phyloP scores from a whole-genome alignment of 805 yeast species.

The Wilhelminamyces savonicus region DNA sequence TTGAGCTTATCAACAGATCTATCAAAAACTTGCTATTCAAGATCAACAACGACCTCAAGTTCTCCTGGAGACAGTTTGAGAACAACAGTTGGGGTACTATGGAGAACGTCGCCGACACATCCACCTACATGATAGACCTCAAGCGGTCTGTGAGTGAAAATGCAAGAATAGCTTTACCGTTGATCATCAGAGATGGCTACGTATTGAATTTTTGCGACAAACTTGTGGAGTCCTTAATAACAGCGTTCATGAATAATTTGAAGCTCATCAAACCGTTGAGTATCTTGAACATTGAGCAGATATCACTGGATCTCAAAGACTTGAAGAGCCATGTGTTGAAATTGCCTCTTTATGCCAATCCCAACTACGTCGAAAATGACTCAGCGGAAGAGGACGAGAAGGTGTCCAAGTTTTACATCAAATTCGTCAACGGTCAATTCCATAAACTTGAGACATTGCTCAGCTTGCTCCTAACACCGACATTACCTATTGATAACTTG shows the following conservation, averaged over 20 bases:
- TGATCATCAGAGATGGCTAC: conserved; percentile 64
- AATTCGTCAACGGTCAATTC: conserved; percentile 39
- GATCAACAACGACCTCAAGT: conserved; percentile 53
- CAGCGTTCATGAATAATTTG: conserved; percentile 51
- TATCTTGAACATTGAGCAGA: conserved; percentile 60
- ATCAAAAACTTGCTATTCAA: conserved; percentile 51
- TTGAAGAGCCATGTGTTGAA: conserved; percentile 49
- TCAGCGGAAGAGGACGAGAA: conserved; percentile 8
- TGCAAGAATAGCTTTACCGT: conserved; percentile 44
- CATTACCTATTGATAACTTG: conserved; percentile 55
- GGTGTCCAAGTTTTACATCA: conserved; percentile 24
- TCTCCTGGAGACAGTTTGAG: conserved; percentile 82
- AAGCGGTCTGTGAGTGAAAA: conserved; percentile 40
- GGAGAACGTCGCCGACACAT: conserved; percentile 65
- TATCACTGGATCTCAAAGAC: conserved; percentile 63
- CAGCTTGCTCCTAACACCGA: conserved; percentile 58
- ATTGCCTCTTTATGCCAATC: conserved; percentile 37
- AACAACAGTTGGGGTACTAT: conserved; percentile 59
- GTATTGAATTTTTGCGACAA: conserved; percentile 71
- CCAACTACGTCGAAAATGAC: conserved; percentile 24
- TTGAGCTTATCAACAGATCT: conserved; percentile 52
- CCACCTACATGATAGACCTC: conserved; percentile 61
- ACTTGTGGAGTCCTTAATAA: conserved; percentile 57
- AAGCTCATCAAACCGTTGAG: conserved; percentile 59
- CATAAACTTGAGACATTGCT: conserved; percentile 53